Evolutionary conservation across 495 filamentous ascomycete genomes (phyloP), one percentile per base, ranked within the genome.

Genomic region (Xylaria sp.): DNA sequence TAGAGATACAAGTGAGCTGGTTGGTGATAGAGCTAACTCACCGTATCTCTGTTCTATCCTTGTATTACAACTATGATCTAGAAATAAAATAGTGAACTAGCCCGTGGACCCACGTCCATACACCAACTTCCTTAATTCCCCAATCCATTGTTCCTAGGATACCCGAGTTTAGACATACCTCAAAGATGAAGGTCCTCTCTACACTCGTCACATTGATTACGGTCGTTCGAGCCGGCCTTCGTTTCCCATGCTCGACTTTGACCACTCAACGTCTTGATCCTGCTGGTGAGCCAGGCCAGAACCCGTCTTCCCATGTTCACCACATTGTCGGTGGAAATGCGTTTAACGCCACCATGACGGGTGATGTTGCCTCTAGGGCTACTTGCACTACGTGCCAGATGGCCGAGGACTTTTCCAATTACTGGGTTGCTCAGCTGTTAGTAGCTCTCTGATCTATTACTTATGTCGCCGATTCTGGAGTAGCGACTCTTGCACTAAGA

Each of bases 271-370:
- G 84, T 48, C 79, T 86, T 35, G 84, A 86, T 68, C 84, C 84
- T 8, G 73, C 85, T 53, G 84, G 84, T 64, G 82, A 86, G 74
- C 84, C 84, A 7, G 84, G 84, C 69, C 72, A 70, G 55, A 72
- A 72, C 21, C 84, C 84, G 0, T 82, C 82, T 5, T 70, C 85
- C 19, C 85, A 86, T 74, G 77, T 86, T 61, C 84, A 86, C 75
- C 84, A 85, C 64, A 83, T 86, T 35, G 82, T 85, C n/a, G 84
- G 84, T 62, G 84, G 84, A 12, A 84, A 86, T 77, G 81, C 79
- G 29, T 86, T 86, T 77, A 85, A 85, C 71, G 82, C 82, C 2
- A 78, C 78, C 37, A 85, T 85, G 84, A 69, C 57, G 0, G 84
- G 81, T n/a, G 84, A 86, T 66, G 73, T 85, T 48, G 80, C 78